phyloP scores from a whole-genome alignment of 257 asterid genomes.

The Nicotiana obtusifolia region DNA sequence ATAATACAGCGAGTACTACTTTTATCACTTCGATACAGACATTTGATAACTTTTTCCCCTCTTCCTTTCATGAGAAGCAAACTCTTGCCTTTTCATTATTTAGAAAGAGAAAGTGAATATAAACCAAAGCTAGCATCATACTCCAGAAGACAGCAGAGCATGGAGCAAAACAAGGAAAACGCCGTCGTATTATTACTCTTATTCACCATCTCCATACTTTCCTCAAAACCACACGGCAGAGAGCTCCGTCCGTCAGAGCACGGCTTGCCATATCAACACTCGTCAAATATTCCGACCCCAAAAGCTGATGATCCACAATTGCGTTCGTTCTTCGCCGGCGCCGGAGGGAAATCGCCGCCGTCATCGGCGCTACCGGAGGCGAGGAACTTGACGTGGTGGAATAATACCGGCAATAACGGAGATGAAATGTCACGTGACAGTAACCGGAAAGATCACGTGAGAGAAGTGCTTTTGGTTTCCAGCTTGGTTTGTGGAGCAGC shows the following conservation, averaged over 20 bases:
- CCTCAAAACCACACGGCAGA: slow-evolving; percentile 15
- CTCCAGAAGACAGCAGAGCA: not conserved
- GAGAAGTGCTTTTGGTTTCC: not conserved
- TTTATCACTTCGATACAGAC: not conserved
- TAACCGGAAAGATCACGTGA: not conserved
- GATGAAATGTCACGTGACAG: slow-evolving; percentile 23
- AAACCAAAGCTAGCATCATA: not conserved
- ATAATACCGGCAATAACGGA: slow-evolving; percentile 13
- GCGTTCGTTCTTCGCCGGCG: slow-evolving; percentile 42
- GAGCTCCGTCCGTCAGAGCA: slow-evolving; percentile 58
- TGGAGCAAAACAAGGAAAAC: not conserved
- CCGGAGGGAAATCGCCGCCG: slow-evolving; percentile 14
- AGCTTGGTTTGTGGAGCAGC: slow-evolving; percentile 14
- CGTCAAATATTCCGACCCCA: slow-evolving; percentile 2
- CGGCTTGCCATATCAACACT: slow-evolving; percentile 31
- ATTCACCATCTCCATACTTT: not conserved
- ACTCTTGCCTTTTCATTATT: not conserved
- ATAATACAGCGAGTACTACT: not conserved
- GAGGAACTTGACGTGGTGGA: slow-evolving; percentile 46
- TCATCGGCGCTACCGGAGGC: slow-evolving; percentile 62
- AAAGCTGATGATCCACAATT: slow-evolving; percentile 17
- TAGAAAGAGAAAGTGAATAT: not conserved
- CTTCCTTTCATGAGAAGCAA: slow-evolving; percentile 5
- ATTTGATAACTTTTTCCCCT: not conserved
- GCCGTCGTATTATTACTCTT: not conserved